Evolutionary conservation across 495 filamentous ascomycete genomes (phyloP), one percentile per base, ranked within the genome.

Genomic region (Aspergillus steynii): DNA sequence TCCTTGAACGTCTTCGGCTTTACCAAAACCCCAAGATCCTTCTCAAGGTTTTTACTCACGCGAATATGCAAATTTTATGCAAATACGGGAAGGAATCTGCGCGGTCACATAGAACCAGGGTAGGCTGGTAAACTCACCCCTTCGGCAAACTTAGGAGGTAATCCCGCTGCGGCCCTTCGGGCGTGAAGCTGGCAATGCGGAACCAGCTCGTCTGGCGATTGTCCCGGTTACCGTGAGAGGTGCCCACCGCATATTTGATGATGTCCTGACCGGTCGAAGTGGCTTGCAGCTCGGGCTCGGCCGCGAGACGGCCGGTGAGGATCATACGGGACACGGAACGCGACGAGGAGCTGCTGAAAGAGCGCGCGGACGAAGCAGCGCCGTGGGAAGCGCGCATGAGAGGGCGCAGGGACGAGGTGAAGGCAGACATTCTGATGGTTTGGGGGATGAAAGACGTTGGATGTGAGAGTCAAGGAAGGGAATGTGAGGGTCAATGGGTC

Each of bases 181-280:
- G 81, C 62, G 73, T 56, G 74, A 95, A 95, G 76, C 79, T 82
- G 4, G 83, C 73, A 47, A 96, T 77, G 53, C 80, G 80, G 82
- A 90, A 97, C 86, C 86, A 97, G 80, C 85, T 92, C 15, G 88
- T 90, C 64, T 83, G 73, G 52, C 80, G 78, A 71, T 90, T 88
- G 2, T 89, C 85, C 50, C 64, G 65, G 49, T 78, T 67, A 2
- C 90, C 90, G 58, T 68, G 67, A 61, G 71, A 79, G 45, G 84
- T 87, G 31, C 77, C 90, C 42, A 96, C 75, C 3, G 83, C 65
- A 72, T 92, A 96, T 51, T 77, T 78, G 59, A 96, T 61, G 57
- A 93, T 58, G 32, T 93, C 89, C 32, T 78, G 74, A 56, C 90
- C 91, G 29, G 78, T 86, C 66, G 80, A 79, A 51, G 89, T 89